Conservation (phyloP, 768 basidiomycete species). For the Kwoniella bestiolae region DNA sequence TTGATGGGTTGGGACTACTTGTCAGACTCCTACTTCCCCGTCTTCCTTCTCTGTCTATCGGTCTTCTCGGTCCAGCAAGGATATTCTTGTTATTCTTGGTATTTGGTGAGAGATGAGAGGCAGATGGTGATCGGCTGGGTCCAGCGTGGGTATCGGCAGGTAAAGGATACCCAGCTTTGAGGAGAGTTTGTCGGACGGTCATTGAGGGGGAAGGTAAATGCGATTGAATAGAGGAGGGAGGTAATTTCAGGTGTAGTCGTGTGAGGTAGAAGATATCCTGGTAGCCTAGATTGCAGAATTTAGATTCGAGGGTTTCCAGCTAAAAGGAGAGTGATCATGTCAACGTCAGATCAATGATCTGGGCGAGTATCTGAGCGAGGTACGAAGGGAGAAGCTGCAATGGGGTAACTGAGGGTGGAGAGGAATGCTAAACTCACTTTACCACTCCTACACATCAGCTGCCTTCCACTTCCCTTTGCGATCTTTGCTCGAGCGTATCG, state of each 20-base stretch:
- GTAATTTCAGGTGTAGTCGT: constrained; percentile 26
- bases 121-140: background rate
- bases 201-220: constrained; percentile 24
- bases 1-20: background rate
- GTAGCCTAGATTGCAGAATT: constrained; percentile 30
- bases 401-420: too few species aligned
- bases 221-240: constrained; percentile 24
- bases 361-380: too few species aligned
- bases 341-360: constrained; percentile 9
- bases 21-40: constrained; percentile 8
- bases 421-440: too few species aligned
- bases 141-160: background rate
- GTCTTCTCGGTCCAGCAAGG: too few species aligned
- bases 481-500: constrained; percentile 35
- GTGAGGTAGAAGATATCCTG: constrained; percentile 39
- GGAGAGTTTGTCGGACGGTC: constrained; percentile 13
- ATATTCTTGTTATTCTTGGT: background rate
- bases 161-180: constrained; percentile 33
- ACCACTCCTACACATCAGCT: constrained; percentile 22
- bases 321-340: constrained; percentile 5
- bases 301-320: constrained; percentile 31
- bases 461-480: constrained; percentile 29
- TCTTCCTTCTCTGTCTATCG: too few species aligned
- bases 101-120: background rate
- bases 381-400: too few species aligned